A percentile compares a stretch with the other conserved stretches of the same genome.
Evolutionary conservation across 2,329 filamentous ascomycete species (phyloP).

Genomic region (Neonectria sp.): DNA sequence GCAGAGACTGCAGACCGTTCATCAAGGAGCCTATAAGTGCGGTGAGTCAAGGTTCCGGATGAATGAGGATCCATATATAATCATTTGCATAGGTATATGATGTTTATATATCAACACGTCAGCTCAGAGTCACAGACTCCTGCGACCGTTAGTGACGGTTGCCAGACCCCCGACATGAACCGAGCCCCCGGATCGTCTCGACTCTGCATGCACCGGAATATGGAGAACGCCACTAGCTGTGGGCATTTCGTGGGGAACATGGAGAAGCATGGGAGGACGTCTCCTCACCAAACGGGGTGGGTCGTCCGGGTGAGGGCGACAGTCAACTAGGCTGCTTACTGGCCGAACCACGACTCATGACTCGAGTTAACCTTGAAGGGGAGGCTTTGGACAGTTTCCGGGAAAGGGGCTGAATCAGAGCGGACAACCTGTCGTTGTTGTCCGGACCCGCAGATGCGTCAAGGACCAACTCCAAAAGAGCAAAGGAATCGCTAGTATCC

Average conservation of each 20-base stretch:
- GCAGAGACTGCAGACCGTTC: conserved; percentile 58
- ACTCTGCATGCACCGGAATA: conserved; percentile 20
- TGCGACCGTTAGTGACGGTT: not conserved
- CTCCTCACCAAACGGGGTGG: conserved; percentile 20
- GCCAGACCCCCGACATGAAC: conserved; percentile 7
- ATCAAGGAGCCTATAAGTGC: conserved; percentile 50
- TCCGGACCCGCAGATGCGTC: not conserved
- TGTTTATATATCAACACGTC: conserved; percentile 10
- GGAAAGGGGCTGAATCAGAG: not conserved
- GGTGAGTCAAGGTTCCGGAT: conserved; percentile 12
- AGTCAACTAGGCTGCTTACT: conserved; percentile 19
- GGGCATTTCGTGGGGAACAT: conserved; percentile 26
- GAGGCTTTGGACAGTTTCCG: not conserved
- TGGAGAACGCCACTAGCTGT: conserved; percentile 24
- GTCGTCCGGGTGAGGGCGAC: conserved; percentile 24
- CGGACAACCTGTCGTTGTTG: not conserved
- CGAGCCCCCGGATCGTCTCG: conserved; percentile 21
- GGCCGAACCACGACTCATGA: conserved; percentile 12
- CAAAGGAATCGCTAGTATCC: not conserved
- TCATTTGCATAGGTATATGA: not conserved
- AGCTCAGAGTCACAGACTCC: conserved; percentile 4
- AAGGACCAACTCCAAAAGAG: not conserved
- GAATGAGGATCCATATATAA: conserved; percentile 12
- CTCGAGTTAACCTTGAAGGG: conserved; percentile 2
- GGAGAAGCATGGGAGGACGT: conserved; percentile 18